Evolutionary conservation across 108 stramenopile species (phyloP), one percentile per base, ranked within the genome.

Genomic region (Discostella pseudostelligera): DNA sequence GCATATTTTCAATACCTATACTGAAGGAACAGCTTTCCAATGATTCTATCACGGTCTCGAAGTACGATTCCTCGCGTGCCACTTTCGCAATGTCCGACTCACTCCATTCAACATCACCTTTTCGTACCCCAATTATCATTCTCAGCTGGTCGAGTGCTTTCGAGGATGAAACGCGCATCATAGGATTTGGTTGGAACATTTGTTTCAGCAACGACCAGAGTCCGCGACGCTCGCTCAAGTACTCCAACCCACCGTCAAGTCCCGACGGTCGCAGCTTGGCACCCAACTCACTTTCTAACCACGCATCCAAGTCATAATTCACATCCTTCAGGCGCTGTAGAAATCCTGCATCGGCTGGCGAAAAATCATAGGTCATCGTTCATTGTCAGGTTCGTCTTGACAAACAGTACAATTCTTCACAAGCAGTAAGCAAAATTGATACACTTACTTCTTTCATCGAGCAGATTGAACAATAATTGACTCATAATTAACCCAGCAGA

Each of bases 401-500:
- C 22, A 3, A 24, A 17, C 17, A 50, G 22, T 5, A 37, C 16
- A 10, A 35, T n/a, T 56, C 8, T 4, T 39, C 32, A 19, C 14
- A 4, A 39, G n/a, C 4, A 19, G 55, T 9, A 32, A 29, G 1
- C 10, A 28, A 29, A 3, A 11, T 13, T 25, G 32, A 8, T n/a
- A n/a, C 36, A 56, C 55, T 56, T 26, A 56, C 55, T 82, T 25
- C 86, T 72, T 65, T 88, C 87, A 56, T 92, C 87, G 9, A 89
- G 63, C 39, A 84, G 76, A 26, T 87, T 84, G 58, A 92, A 89
- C 14, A 92, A 26, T n/a, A 92, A 46, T 56, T 92, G 91, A 69
- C 84, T 84, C 60, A 86, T 72, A 0, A 92, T 62, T 10, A 92
- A 58, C 3, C 75, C 88, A 10, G 79, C 72, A 9, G 83, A 84